Evolutionary conservation across 768 basidiomycete species (phyloP).

Genomic region (Amyloporia xantha): DNA sequence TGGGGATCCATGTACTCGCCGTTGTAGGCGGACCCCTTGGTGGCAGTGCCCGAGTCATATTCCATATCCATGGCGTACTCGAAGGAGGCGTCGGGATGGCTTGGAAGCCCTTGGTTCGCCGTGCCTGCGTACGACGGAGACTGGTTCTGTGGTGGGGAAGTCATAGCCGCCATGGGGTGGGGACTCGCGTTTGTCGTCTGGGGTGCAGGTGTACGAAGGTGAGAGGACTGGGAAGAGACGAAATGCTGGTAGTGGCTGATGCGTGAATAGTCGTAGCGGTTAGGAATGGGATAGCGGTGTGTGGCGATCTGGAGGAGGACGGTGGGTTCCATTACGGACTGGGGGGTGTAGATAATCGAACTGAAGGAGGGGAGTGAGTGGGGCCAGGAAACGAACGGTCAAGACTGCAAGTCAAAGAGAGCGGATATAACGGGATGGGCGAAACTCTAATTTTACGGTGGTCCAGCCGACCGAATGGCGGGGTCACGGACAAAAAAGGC

Average conservation of each 20-base stretch:
- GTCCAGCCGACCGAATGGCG: slow-evolving; percentile 4
- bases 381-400: slow-evolving; percentile 7
- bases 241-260: slow-evolving; percentile 8
- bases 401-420: slow-evolving; percentile 7
- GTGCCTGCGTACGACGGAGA: neutral
- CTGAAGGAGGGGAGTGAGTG: slow-evolving; percentile 10
- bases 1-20: neutral
- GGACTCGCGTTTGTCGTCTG: slow-evolving; percentile 7
- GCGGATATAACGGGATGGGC: slow-evolving; percentile 4
- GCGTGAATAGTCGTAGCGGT: slow-evolving; percentile 11
- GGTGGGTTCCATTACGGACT: slow-evolving; percentile 14
- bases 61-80: neutral
- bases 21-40: neutral
- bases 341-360: neutral
- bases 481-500: slow-evolving; percentile 11
- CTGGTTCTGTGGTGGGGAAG: too few species aligned
- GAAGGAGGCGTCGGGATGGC: neutral
- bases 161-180: slow-evolving; percentile 3
- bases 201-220: slow-evolving; percentile 7
- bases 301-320: slow-evolving; percentile 11
- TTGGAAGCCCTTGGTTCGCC: neutral
- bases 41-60: neutral
- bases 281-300: slow-evolving; percentile 10
- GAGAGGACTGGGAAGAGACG: slow-evolving; percentile 12
- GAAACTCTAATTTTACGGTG: neutral